A percentile compares a stretch with the other conserved stretches of the same genome.
phyloP scores from a whole-genome alignment of 768 basidiomycete species.

The Russula brevipes region DNA sequence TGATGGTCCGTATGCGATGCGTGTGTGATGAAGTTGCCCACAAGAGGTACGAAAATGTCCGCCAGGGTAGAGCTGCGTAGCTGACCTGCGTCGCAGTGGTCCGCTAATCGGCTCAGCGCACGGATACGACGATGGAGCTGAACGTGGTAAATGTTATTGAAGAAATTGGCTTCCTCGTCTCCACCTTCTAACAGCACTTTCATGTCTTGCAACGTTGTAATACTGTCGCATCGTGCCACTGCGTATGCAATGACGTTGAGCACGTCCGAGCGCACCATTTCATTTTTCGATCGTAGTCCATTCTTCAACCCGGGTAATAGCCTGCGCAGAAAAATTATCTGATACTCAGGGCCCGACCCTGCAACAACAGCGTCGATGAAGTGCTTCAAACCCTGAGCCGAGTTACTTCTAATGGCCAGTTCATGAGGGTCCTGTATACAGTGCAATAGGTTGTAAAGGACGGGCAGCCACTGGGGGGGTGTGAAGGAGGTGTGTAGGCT shows the following conservation, averaged over 20 bases:
- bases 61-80: slow-evolving; percentile 65
- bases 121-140: slow-evolving; percentile 86
- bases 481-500: slow-evolving; percentile 46
- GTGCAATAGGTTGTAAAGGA: slow-evolving; percentile 77
- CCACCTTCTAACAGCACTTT: slow-evolving; percentile 73
- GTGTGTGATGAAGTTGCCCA: slow-evolving; percentile 71
- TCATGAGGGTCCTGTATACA: slow-evolving; percentile 89
- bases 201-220: slow-evolving; percentile 72
- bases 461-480: slow-evolving; percentile 61
- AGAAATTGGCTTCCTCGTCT: slow-evolving; percentile 94
- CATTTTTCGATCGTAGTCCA: slow-evolving; percentile 70
- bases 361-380: slow-evolving; percentile 63
- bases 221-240: slow-evolving; percentile 55
- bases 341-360: slow-evolving; percentile 40
- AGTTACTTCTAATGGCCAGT: slow-evolving; percentile 77
- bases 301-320: slow-evolving; percentile 78
- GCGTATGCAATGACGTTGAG: slow-evolving; percentile 74
- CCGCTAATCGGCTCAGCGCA: slow-evolving; percentile 79
- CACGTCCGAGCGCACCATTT: slow-evolving; percentile 82
- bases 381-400: slow-evolving; percentile 67
- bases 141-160: slow-evolving; percentile 92
- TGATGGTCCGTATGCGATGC: slow-evolving; percentile 69
- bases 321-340: slow-evolving; percentile 53
- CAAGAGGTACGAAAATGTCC: slow-evolving; percentile 83
- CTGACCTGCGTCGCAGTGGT: slow-evolving; percentile 60